These are phyloP conservation scores for Achaetomium macrosporum DNA, from an alignment of 2,329 filamentous ascomycete species.

Conservation along the genomic window DNA sequence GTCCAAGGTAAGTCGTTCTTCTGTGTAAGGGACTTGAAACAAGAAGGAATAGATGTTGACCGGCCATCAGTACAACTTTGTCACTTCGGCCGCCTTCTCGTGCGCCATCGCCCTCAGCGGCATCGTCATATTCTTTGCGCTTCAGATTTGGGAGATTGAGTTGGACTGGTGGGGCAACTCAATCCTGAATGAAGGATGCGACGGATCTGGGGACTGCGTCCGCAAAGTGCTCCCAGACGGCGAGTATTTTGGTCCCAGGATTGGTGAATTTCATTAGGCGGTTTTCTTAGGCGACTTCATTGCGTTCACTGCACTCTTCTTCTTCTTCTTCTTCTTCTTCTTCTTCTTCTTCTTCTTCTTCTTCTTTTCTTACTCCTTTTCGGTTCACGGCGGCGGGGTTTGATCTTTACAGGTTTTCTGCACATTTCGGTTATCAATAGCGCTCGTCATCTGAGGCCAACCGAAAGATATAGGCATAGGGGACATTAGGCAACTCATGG, in stretches of 20 bases:
- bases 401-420: background rate
- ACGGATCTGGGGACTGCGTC: constrained; percentile 13
- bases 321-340: background rate
- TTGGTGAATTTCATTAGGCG: constrained; percentile 18
- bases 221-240: constrained; percentile 26
- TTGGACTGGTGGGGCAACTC: constrained; percentile 48
- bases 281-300: background rate
- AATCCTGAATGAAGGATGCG: constrained; percentile 24
- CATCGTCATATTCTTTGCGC: constrained; percentile 45
- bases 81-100: constrained; percentile 53
- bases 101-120: constrained; percentile 52
- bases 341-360: background rate
- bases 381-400: background rate
- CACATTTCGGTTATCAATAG: background rate
- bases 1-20: constrained; percentile 21
- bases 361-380: background rate
- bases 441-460: background rate
- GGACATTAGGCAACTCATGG: background rate
- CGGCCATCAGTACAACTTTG: constrained; percentile 46
- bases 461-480: background rate
- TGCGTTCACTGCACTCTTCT: background rate
- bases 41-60: background rate
- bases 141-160: constrained; percentile 35
- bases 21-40: background rate
- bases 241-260: constrained; percentile 21